phyloP scores from a whole-genome alignment of 768 basidiomycete species.

The Xanthoconium purpureum region DNA sequence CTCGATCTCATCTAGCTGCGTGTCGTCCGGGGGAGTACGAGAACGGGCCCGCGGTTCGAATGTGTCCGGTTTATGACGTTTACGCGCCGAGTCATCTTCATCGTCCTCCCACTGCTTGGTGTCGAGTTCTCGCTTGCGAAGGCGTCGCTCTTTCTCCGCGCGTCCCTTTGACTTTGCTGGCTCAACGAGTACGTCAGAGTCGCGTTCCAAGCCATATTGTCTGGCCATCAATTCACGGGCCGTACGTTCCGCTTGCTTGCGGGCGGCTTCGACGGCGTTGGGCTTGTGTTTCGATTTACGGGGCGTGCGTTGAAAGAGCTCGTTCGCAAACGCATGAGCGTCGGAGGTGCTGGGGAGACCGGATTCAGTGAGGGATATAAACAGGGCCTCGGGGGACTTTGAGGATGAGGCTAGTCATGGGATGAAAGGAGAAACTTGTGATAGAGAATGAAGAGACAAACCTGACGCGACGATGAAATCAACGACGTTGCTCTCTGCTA shows the following conservation, averaged over 20 bases:
- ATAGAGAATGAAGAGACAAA: conserved; percentile 27
- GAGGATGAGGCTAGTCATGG: conserved; percentile 60
- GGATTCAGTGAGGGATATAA: conserved; percentile 65
- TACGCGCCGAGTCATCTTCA: conserved; percentile 75
- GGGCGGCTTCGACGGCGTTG: conserved; percentile 39
- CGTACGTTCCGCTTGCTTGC: conserved; percentile 74
- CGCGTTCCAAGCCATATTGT: conserved; percentile 81
- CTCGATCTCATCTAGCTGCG: conserved; percentile 63
- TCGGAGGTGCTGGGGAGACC: conserved; percentile 82
- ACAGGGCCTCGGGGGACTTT: conserved; percentile 77
- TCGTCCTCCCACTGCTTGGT: conserved; percentile 88
- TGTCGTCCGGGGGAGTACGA: conserved; percentile 32
- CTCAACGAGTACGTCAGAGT: conserved; percentile 43
- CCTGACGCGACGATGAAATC: conserved; percentile 88
- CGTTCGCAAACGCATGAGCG: conserved; percentile 73
- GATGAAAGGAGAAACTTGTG: not conserved
- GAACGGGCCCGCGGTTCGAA: conserved; percentile 17
- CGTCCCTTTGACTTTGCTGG: conserved; percentile 25
- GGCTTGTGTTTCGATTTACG: conserved; percentile 71
- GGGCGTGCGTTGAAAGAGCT: conserved; percentile 76
- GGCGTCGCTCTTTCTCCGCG: conserved; percentile 50
- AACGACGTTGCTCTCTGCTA: conserved; percentile 79
- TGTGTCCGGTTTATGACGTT: conserved; percentile 56
- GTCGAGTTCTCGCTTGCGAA: conserved; percentile 79
- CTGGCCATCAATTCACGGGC: conserved; percentile 64